phyloP scores from a whole-genome alignment of 140 eudicot genomes.

The Senecio squalidus region DNA sequence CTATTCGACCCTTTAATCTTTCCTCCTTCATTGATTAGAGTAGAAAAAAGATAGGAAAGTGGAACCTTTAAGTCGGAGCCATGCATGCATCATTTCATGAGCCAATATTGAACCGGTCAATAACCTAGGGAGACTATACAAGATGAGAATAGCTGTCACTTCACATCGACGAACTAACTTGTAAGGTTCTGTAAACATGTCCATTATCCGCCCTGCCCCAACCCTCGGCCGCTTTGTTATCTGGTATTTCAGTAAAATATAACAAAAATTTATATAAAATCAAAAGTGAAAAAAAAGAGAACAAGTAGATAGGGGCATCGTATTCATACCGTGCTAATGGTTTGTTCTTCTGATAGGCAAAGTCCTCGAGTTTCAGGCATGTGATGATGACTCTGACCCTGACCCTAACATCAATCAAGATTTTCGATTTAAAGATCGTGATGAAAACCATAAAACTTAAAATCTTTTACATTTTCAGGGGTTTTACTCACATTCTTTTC shows the following conservation, averaged over 20 bases:
- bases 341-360: slow-evolving; percentile 34
- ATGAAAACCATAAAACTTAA: background rate
- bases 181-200: slow-evolving; percentile 28
- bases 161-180: slow-evolving; percentile 31
- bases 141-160: slow-evolving; percentile 38
- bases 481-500: slow-evolving; percentile 34
- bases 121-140: slow-evolving; percentile 44
- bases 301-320: background rate
- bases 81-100: slow-evolving; percentile 41
- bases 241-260: slow-evolving; percentile 13
- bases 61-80: slow-evolving; percentile 40
- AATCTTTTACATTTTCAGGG: slow-evolving; percentile 1
- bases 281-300: background rate
- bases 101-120: slow-evolving; percentile 34
- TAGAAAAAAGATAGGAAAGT: background rate
- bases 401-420: slow-evolving; percentile 16
- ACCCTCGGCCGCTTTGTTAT: slow-evolving; percentile 38
- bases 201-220: slow-evolving; percentile 63
- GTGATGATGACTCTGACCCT: slow-evolving; percentile 30
- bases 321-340: slow-evolving; percentile 33
- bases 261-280: background rate
- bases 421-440: background rate
- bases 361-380: slow-evolving; percentile 41
- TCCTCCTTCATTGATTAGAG: background rate
- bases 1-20: background rate